Percentiles rank a stretch among this genome's conserved stretches.
Conservation (phyloP, 768 basidiomycete genomes). For the Chalciporus piperatus region DNA sequence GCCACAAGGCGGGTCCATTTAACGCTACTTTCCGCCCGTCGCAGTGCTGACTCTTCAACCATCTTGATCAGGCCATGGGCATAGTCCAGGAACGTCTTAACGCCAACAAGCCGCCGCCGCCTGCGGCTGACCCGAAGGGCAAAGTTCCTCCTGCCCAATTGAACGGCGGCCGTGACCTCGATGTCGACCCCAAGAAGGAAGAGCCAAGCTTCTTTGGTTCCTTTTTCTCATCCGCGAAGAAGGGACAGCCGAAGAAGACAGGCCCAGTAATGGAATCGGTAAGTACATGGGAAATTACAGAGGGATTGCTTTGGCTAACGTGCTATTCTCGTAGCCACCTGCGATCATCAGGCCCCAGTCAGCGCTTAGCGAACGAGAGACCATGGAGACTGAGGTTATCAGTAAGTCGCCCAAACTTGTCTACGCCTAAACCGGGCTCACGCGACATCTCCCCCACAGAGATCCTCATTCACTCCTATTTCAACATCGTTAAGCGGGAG, state of each 20-base stretch:
- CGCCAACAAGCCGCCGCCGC: conserved; percentile 69
- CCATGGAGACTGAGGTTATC: conserved; percentile 99
- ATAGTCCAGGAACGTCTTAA: conserved; percentile 81
- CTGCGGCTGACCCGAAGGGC: conserved; percentile 61
- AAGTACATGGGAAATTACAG: conserved; percentile 12
- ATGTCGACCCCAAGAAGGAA: conserved; percentile 85
- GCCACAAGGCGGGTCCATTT: conserved; percentile 65
- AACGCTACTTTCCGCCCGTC: neutral
- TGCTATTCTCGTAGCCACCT: conserved; percentile 57
- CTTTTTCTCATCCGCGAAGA: conserved; percentile 78
- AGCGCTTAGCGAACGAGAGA: conserved; percentile 90
- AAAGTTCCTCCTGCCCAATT: conserved; percentile 59
- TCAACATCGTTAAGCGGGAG: conserved; percentile 97
- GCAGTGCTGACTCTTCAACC: conserved; percentile 1
- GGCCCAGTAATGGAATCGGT: conserved; percentile 58
- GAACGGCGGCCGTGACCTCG: conserved; percentile 94
- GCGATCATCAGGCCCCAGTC: conserved; percentile 84
- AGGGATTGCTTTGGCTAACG: conserved; percentile 13
- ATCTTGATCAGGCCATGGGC: conserved; percentile 67
- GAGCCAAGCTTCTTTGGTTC: conserved; percentile 92
- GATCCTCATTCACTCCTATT: conserved; percentile 93
- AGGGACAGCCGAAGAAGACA: conserved; percentile 64
- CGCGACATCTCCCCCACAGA: conserved; percentile 44
- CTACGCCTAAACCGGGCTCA: neutral
- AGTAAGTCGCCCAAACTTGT: conserved; percentile 54